Evolutionary conservation across 208 protist species (phyloP).

Genomic region (Porcisia hertigi): DNA sequence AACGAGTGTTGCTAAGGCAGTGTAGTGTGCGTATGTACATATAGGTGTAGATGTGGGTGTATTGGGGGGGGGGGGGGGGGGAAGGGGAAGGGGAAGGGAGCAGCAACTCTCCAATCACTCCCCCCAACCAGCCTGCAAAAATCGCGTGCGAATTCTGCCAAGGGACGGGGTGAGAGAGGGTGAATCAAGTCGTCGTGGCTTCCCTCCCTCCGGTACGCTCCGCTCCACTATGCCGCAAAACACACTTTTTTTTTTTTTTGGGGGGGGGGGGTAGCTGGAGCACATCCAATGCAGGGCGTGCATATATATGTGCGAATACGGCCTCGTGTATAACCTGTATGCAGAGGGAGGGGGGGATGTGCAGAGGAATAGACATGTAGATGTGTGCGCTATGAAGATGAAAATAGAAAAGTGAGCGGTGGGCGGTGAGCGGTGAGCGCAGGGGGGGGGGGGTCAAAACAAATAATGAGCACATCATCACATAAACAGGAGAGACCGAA

Average conservation of each 20-base stretch:
- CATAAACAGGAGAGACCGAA: no score
- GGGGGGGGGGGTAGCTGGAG: not conserved
- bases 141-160: not conserved
- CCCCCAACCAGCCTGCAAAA: not conserved
- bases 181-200: not conserved
- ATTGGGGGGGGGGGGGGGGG: not conserved
- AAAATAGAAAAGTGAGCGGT: no score
- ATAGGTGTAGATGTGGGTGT: no score
- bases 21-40: no score
- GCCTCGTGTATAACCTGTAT: not conserved
- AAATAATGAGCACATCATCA: no score
- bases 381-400: not conserved
- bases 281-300: not conserved
- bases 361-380: not conserved
- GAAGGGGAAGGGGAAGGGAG: not conserved
- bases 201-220: not conserved
- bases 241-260: no score
- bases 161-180: not conserved
- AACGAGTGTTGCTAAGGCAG: not conserved
- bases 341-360: not conserved
- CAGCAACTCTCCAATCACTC: not conserved
- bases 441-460: no score
- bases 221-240: not conserved
- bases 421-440: no score
- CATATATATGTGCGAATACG: conserved; percentile 7